phyloP scores from a whole-genome alignment of 2,329 filamentous ascomycete species.

The Hysterium pulicare region DNA sequence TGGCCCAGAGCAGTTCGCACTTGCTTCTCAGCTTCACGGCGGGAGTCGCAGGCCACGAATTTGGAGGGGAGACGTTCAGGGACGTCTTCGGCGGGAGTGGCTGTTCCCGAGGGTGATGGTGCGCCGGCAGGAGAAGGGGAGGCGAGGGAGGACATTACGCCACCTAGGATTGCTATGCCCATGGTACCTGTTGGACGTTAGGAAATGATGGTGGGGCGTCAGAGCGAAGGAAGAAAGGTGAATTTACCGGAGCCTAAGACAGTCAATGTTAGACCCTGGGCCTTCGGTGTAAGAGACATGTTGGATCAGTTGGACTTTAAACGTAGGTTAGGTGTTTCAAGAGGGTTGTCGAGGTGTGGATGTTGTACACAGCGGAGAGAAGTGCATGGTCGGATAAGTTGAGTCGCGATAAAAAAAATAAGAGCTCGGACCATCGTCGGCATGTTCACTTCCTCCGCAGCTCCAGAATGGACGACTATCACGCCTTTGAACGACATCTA shows the following conservation, averaged over 20 bases:
- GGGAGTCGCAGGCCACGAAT: conserved; percentile 79
- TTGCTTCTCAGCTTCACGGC: conserved; percentile 64
- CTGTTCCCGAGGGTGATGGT: conserved; percentile 41
- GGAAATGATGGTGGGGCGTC: conserved; percentile 2
- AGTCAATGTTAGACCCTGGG: conserved; percentile 63
- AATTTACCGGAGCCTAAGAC: conserved; percentile 76
- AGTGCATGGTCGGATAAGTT: neutral
- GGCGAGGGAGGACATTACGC: conserved; percentile 70
- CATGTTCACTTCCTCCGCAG: too few species aligned
- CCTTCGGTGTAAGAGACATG: conserved; percentile 30
- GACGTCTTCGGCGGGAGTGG: conserved; percentile 32
- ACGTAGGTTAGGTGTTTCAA: neutral
- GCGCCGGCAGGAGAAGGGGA: conserved; percentile 38
- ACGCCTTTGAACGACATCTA: neutral
- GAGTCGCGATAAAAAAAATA: too few species aligned
- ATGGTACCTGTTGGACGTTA: conserved; percentile 61
- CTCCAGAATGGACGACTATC: too few species aligned
- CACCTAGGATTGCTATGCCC: conserved; percentile 79
- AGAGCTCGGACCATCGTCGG: neutral
- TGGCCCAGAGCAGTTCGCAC: conserved; percentile 64
- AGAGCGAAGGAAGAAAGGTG: neutral
- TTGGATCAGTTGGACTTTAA: neutral
- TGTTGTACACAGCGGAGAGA: neutral
- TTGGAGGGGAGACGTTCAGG: conserved; percentile 63
- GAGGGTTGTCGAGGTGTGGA: conserved; percentile 1